A percentile compares a stretch with the other conserved stretches of the same genome.
Conservation (phyloP, 768 basidiomycete genomes). For the Tricholoma furcatifolium region DNA sequence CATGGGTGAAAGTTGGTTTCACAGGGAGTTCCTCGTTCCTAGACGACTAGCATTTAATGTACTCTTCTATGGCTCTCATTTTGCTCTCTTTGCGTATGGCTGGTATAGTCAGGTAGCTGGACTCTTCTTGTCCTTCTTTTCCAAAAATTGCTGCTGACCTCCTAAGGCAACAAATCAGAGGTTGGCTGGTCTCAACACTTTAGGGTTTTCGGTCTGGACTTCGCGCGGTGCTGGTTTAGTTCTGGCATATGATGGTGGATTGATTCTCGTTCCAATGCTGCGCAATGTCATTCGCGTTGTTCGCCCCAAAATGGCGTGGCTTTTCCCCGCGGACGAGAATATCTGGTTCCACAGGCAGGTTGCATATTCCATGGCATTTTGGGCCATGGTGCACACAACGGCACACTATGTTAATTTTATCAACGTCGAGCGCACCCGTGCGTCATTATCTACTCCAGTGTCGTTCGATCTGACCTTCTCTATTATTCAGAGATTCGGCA, state of each 20-base stretch:
- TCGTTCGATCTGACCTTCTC: not conserved
- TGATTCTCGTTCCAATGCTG: conserved; percentile 87
- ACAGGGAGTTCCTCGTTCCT: conserved; percentile 61
- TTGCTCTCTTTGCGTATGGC: conserved; percentile 78
- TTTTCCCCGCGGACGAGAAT: conserved; percentile 92
- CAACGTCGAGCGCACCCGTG: conserved; percentile 86
- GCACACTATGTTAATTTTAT: conserved; percentile 94
- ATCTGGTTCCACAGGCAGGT: conserved; percentile 97
- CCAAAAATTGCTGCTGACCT: not conserved
- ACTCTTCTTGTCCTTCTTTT: not conserved
- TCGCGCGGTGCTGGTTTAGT: conserved; percentile 92
- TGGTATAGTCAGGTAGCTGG: conserved; percentile 77
- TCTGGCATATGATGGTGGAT: conserved; percentile 81
- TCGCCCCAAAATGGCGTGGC: conserved; percentile 76
- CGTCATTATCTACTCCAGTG: conserved; percentile 25
- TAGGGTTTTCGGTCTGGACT: conserved; percentile 84
- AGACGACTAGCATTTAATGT: conserved; percentile 72
- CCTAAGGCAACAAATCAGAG: conserved; percentile 54
- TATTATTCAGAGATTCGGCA: conserved; percentile 70
- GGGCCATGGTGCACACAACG: conserved; percentile 89
- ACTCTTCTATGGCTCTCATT: conserved; percentile 78
- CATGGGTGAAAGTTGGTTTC: conserved; percentile 75
- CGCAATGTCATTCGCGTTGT: conserved; percentile 85
- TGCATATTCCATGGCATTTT: conserved; percentile 93
- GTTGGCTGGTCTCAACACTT: conserved; percentile 73